A percentile compares a stretch with the other conserved stretches of the same genome.
Conservation (phyloP, 768 basidiomycete genomes). For the Lyophyllum shimeji region DNA sequence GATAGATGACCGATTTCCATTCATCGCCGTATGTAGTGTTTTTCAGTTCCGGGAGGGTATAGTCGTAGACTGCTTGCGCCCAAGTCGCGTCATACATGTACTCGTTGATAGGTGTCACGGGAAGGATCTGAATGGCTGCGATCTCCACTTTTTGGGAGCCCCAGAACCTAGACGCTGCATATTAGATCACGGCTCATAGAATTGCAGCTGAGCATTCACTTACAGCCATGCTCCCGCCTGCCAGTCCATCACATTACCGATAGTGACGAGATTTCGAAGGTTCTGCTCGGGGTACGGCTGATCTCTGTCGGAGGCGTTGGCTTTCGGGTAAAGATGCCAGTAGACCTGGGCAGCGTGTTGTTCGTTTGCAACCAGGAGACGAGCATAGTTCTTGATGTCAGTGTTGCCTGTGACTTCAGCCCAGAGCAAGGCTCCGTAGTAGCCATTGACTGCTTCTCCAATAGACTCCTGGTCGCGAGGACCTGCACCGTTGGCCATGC, state of each 20-base stretch:
- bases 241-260: constrained; percentile 36
- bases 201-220: constrained; percentile 7
- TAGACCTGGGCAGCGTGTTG: constrained; percentile 32
- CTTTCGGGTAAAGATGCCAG: constrained; percentile 34
- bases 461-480: constrained; percentile 33
- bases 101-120: constrained; percentile 34
- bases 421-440: constrained; percentile 34
- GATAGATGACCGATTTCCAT: constrained; percentile 35
- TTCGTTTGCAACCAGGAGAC: constrained; percentile 32
- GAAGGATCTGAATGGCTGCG: constrained; percentile 35
- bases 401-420: constrained; percentile 29
- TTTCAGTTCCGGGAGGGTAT: constrained; percentile 26
- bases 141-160: constrained; percentile 31
- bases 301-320: constrained; percentile 28
- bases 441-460: constrained; percentile 34
- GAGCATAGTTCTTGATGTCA: constrained; percentile 31
- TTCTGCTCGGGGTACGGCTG: constrained; percentile 33
- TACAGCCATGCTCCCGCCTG: constrained; percentile 36
- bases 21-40: constrained; percentile 26
- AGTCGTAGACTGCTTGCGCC: constrained; percentile 26
- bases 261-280: constrained; percentile 28
- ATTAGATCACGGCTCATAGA: neutral
- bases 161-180: constrained; percentile 25
- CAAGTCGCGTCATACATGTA: constrained; percentile 31
- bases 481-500: constrained; percentile 32